A percentile compares a stretch with the other conserved stretches of the same genome.
Evolutionary conservation across 306 rosid species (phyloP).

Genomic region (Begonia peltatifolia): DNA sequence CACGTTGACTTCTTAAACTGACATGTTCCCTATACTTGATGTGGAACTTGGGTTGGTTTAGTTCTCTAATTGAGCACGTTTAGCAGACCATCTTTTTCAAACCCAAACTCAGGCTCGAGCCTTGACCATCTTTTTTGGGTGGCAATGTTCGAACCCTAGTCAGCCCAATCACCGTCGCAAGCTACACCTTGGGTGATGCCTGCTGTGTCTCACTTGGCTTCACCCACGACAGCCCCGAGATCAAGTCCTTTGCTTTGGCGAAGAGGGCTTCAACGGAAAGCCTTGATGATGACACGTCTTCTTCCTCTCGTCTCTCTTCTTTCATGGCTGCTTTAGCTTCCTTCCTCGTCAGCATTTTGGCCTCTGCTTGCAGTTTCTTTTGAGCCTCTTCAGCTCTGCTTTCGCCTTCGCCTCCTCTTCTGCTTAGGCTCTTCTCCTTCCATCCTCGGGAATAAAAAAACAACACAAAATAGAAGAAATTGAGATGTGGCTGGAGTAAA

Average conservation of each 20-base stretch:
- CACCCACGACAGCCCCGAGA: constrained; percentile 58
- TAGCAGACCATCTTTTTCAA: no score
- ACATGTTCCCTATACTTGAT: no score
- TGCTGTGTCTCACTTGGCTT: constrained; percentile 24
- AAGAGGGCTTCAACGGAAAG: constrained; percentile 39
- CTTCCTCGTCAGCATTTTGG: constrained; percentile 34
- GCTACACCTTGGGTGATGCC: constrained; percentile 25
- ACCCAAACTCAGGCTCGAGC: no score
- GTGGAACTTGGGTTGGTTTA: no score
- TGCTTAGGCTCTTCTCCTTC: constrained; percentile 73
- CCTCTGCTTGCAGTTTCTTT: constrained; percentile 48
- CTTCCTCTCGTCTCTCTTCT: constrained; percentile 20
- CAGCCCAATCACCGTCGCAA: constrained; percentile 85
- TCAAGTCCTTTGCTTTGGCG: constrained; percentile 57
- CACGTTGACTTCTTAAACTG: no score
- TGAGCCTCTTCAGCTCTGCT: constrained; percentile 55
- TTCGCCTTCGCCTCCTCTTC: constrained; percentile 43
- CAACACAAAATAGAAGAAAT: no score
- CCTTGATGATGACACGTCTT: constrained; percentile 39
- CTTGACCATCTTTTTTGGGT: constrained; percentile 9
- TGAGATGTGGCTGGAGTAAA: no score
- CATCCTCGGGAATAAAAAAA: constrained; percentile 52
- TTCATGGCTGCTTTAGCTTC: constrained; percentile 31
- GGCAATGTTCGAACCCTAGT: constrained; percentile 59
- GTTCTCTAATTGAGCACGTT: no score